A percentile compares a stretch with the other conserved stretches of the same genome.
phyloP scores from a whole-genome alignment of 768 basidiomycete genomes.

The Mycena rebaudengoi region DNA sequence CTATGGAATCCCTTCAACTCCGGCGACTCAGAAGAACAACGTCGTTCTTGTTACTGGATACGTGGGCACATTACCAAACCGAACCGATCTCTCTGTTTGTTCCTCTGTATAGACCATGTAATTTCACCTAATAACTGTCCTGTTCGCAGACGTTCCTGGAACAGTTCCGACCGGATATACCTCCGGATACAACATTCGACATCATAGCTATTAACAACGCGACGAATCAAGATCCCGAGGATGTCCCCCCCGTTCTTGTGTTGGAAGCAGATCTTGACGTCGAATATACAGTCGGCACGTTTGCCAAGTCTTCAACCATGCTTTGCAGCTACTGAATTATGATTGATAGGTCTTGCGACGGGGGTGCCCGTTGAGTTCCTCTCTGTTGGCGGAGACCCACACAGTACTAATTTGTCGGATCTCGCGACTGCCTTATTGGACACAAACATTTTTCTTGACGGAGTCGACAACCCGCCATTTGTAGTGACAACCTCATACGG shows the following conservation, averaged over 20 bases:
- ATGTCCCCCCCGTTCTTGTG: not conserved
- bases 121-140: conserved; percentile 1
- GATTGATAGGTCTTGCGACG: not conserved
- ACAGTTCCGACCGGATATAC: conserved; percentile 11
- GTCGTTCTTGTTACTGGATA: conserved; percentile 15
- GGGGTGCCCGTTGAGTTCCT: no score
- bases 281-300: conserved; percentile 12
- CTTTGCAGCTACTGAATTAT: not conserved
- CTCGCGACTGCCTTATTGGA: not conserved
- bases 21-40: conserved; percentile 10
- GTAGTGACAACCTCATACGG: no score
- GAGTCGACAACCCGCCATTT: no score
- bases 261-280: conserved; percentile 9
- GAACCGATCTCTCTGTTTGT: conserved; percentile 1
- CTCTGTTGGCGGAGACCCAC: no score
- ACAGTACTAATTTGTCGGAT: not conserved
- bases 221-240: not conserved
- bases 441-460: no score
- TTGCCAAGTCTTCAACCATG: not conserved
- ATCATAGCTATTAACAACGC: conserved; percentile 1
- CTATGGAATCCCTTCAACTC: conserved; percentile 12
- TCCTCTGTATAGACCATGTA: not conserved
- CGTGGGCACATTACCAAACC: not conserved
- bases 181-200: not conserved
- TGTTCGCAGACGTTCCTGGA: conserved; percentile 4